These are phyloP conservation scores for Glycine soja DNA, from an alignment of 306 rosid species.

Conservation along the genomic window DNA sequence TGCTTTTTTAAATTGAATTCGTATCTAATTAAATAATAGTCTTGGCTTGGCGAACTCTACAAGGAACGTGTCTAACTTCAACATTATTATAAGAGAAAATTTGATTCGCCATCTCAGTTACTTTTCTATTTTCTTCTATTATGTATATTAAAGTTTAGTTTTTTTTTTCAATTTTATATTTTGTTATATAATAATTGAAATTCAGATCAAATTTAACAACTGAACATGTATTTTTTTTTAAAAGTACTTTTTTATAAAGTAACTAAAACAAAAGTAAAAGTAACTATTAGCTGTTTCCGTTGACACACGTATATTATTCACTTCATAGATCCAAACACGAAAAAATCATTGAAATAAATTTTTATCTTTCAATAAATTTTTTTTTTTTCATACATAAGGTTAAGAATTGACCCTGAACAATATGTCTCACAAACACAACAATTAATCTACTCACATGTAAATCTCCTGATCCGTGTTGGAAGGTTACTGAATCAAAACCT, in stretches of 20 bases:
- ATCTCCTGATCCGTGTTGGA: background rate
- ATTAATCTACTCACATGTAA: background rate
- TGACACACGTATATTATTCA: too few species aligned
- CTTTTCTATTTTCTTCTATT: background rate
- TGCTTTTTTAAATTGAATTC: background rate
- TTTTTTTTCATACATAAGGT: too few species aligned
- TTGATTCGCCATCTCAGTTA: background rate
- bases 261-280: too few species aligned
- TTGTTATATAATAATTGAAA: too few species aligned
- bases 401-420: background rate
- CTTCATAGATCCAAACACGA: too few species aligned
- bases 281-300: too few species aligned
- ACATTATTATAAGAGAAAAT: background rate
- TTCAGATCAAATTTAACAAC: background rate
- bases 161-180: too few species aligned
- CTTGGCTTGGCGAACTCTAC: conserved; percentile 6
- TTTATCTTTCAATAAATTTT: too few species aligned
- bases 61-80: conserved; percentile 20
- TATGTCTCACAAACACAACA: background rate
- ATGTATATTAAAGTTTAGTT: background rate
- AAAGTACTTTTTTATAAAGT: too few species aligned
- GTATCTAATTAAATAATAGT: background rate
- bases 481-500: background rate
- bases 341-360: too few species aligned
- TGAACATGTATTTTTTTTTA: background rate